Evolutionary conservation across 352 stramenopile species (phyloP).

Genomic region (Blastocystis sp.): DNA sequence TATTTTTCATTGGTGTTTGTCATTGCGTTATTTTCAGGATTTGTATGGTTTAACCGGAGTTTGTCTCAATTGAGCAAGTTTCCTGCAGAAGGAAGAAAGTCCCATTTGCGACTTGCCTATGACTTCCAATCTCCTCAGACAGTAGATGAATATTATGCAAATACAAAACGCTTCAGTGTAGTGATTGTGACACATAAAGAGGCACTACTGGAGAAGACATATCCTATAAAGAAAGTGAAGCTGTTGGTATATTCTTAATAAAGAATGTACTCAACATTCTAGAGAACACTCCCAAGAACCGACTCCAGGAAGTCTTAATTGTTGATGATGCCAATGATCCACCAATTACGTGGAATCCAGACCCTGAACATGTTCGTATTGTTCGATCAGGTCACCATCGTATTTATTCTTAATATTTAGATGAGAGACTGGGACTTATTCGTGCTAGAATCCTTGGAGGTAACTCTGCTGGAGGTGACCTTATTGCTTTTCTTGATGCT

Average conservation of each 20-base stretch:
- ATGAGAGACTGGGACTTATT: constrained; percentile 53
- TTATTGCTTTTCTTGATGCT: constrained; percentile 60
- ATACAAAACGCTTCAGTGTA: constrained; percentile 27
- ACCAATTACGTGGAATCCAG: constrained; percentile 48
- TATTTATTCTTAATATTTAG: not conserved
- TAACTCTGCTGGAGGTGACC: constrained; percentile 35
- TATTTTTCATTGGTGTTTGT: not conserved
- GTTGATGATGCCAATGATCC: constrained; percentile 15
- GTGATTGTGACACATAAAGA: constrained; percentile 53
- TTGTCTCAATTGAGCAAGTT: not conserved
- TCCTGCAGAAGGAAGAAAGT: not conserved
- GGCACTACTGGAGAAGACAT: constrained; percentile 54
- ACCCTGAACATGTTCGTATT: constrained; percentile 44
- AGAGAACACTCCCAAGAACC: constrained; percentile 46
- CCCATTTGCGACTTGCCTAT: not conserved
- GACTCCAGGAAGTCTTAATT: constrained; percentile 30
- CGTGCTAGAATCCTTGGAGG: constrained; percentile 51
- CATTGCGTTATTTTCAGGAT: not conserved
- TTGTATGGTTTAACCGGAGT: not conserved
- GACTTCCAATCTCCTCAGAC: not conserved
- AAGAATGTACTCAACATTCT: constrained; percentile 39
- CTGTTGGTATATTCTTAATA: not conserved
- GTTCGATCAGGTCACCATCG: constrained; percentile 3
- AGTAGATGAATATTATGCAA: constrained; percentile 24
- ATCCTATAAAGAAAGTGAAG: not conserved